These are phyloP conservation scores for Mycena galopus DNA, from an alignment of 768 basidiomycete species.

Conservation along the genomic window DNA sequence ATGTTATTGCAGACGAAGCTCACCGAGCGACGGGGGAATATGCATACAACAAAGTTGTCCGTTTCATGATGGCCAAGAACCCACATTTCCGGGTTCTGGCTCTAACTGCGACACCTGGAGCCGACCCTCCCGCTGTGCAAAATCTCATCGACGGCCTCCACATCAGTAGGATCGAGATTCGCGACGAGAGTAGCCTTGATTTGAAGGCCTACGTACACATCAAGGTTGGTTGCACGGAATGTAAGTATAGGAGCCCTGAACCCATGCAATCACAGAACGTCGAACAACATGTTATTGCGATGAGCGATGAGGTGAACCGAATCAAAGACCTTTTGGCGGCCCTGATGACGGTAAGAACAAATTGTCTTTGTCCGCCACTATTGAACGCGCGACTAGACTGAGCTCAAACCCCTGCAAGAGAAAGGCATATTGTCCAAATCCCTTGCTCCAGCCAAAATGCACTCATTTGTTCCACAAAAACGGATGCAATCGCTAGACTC, in stretches of 20 bases:
- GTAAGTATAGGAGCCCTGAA: not conserved
- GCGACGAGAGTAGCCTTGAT: slow-evolving; percentile 92
- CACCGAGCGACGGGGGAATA: slow-evolving; percentile 95
- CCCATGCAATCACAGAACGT: slow-evolving; percentile 62
- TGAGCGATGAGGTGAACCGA: slow-evolving; percentile 74
- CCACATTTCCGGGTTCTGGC: slow-evolving; percentile 94
- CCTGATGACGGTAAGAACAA: slow-evolving; percentile 76
- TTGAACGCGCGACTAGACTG: slow-evolving; percentile 40
- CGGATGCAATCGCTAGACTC: slow-evolving; percentile 53
- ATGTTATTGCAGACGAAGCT: slow-evolving; percentile 81
- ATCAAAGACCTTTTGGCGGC: slow-evolving; percentile 77
- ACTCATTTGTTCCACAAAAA: slow-evolving; percentile 71
- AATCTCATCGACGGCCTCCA: slow-evolving; percentile 92
- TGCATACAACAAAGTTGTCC: slow-evolving; percentile 90
- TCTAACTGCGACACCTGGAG: slow-evolving; percentile 94
- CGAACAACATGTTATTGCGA: slow-evolving; percentile 82
- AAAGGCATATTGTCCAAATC: slow-evolving; percentile 61
- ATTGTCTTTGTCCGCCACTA: slow-evolving; percentile 1
- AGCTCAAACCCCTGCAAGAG: slow-evolving; percentile 51
- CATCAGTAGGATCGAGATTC: slow-evolving; percentile 94
- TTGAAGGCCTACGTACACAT: slow-evolving; percentile 87
- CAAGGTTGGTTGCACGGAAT: slow-evolving; percentile 67
- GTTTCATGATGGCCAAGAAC: slow-evolving; percentile 94
- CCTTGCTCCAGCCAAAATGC: slow-evolving; percentile 71
- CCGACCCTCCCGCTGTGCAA: slow-evolving; percentile 89